Evolutionary conservation across 306 rosid genomes (phyloP), one percentile per base, ranked within the genome.

Genomic region (Acmispon strigosus): DNA sequence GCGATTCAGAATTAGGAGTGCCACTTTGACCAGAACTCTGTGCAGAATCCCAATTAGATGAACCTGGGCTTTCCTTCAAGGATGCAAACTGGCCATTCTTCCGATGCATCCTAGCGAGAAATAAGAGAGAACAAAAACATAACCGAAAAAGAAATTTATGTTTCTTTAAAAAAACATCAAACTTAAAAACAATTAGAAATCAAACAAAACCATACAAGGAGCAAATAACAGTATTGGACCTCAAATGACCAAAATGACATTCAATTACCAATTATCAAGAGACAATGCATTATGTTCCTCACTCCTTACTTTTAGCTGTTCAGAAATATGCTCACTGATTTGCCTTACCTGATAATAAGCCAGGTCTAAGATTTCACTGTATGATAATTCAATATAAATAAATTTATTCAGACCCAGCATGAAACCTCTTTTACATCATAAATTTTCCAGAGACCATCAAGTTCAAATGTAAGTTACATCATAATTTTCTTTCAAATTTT

Each of bases 81-180:
- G 98, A 90, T 66, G 96, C 96, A 82, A 91, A 91, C 56, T 91
- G 96, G 37, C 97, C 97, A 79, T 88, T 91, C 75, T 88, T 89
- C 49, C 97, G 84, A 72, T 88, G 96, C 98, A 92, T 92, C 90
- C 98, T 92, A 70, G 62, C 44, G 84, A 77, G 70, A 56, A 66
- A 73, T 44, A 57, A 62, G 66, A 63, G 15, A 68, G 10, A 53
- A 15, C 14, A 71, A 68, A 68, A 69, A 63, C 17, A 67, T 11
- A 53, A 15, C 14, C 8, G 9, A 18, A 34, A 29, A 80, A 45
- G 47, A 19, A 22, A 13, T 36, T 47, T 20, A 51, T 59, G 41
- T 48, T 48, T 32, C 2, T 1, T 6, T 7, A 60, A 20, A 65
- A 32, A 42, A 78, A 53, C 24, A 48, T 10, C 45, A 52, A 69